Conservation (phyloP, 2,329 filamentous ascomycete species). For the Ascochyta koolunga region DNA sequence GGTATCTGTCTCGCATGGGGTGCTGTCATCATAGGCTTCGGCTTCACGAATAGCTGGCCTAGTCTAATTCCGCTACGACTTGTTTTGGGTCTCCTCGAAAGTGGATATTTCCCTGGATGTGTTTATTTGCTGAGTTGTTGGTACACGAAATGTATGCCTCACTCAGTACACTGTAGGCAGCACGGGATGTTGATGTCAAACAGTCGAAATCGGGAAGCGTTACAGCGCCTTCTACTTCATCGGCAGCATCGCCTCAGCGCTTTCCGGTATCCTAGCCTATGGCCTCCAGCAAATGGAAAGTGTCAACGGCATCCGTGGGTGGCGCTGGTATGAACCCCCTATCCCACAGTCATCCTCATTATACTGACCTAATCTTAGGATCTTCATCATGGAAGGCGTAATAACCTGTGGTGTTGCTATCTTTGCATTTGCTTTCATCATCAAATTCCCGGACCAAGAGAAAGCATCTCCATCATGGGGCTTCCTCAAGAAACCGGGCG, state of each 20-base stretch:
- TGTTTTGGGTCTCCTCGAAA: slow-evolving; percentile 26
- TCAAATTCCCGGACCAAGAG: slow-evolving; percentile 35
- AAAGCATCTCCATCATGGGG: slow-evolving; percentile 25
- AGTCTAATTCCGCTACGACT: slow-evolving; percentile 26
- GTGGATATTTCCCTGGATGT: slow-evolving; percentile 32
- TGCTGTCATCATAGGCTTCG: slow-evolving; percentile 31
- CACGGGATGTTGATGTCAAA: neutral
- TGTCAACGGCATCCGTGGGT: slow-evolving; percentile 26
- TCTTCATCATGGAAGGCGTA: slow-evolving; percentile 35
- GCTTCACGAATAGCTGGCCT: slow-evolving; percentile 31
- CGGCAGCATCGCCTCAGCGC: slow-evolving; percentile 30
- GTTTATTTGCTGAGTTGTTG: slow-evolving; percentile 29
- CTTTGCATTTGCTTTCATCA: slow-evolving; percentile 27
- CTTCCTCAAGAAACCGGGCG: slow-evolving; percentile 25
- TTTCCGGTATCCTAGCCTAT: slow-evolving; percentile 32
- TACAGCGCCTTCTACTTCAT: slow-evolving; percentile 36
- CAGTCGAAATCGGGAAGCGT: slow-evolving; percentile 30
- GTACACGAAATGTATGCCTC: slow-evolving; percentile 31
- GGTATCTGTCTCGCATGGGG: slow-evolving; percentile 30
- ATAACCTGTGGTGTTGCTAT: slow-evolving; percentile 29
- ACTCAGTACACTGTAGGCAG: neutral
- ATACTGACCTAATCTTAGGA: slow-evolving; percentile 17
- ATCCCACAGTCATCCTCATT: neutral
- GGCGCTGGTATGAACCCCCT: slow-evolving; percentile 22
- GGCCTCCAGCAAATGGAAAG: slow-evolving; percentile 33